Percentiles rank a stretch among this genome's conserved stretches.
These are phyloP conservation scores for Rhizopogon rudus DNA, from an alignment of 768 basidiomycete species.

Conservation along the genomic window DNA sequence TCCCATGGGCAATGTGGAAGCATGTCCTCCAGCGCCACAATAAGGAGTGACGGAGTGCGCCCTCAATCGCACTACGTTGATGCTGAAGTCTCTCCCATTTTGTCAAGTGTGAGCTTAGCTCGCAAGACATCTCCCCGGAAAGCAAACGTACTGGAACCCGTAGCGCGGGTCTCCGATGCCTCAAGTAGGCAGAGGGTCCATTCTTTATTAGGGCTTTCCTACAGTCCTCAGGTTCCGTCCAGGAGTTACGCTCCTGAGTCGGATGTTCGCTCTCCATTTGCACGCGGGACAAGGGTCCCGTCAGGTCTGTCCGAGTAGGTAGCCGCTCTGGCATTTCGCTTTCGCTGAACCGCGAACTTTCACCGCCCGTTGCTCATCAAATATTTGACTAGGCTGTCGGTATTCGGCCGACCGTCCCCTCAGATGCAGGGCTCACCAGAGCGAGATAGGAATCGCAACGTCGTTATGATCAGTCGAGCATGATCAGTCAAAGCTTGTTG, in stretches of 20 bases:
- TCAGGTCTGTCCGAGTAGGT: constrained; percentile 17
- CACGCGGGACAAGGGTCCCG: constrained; percentile 19
- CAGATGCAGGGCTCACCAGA: background rate
- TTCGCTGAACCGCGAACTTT: background rate
- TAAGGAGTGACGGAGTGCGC: background rate
- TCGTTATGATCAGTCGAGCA: background rate
- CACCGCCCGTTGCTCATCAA: background rate
- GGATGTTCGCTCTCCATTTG: constrained; percentile 26
- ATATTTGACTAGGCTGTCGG: background rate
- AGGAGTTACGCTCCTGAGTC: constrained; percentile 7
- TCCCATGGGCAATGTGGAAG: background rate
- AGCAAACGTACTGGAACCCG: background rate
- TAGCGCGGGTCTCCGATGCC: background rate
- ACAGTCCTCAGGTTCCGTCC: constrained; percentile 8
- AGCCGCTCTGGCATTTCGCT: background rate
- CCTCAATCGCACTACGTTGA: constrained; percentile 18
- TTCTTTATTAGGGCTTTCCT: constrained; percentile 6
- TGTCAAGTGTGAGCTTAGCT: constrained; percentile 1
- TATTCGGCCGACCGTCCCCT: constrained; percentile 23
- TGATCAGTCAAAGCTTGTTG: background rate
- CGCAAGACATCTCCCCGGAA: background rate
- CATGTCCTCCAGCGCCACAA: background rate
- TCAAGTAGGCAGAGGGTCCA: background rate
- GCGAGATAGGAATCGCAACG: background rate
- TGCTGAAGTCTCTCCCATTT: constrained; percentile 22